Evolutionary conservation across 73 alveolate species (phyloP), one percentile per base, ranked within the genome.

Genomic region (Diophrys appendiculata): DNA sequence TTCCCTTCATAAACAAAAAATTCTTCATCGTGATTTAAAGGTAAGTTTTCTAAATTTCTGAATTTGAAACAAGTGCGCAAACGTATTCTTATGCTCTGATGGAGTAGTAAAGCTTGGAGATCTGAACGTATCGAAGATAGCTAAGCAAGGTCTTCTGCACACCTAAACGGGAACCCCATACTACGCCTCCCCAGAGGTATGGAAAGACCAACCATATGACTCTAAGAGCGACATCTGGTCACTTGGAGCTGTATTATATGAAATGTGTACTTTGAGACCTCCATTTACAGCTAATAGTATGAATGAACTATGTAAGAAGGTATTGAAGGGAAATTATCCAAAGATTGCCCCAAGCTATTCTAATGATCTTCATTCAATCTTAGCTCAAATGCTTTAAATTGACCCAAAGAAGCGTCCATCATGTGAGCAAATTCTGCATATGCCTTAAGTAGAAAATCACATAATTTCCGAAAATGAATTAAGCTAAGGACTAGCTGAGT

Each of bases 141-240:
- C 98, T 0, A 76, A 83, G 79, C 83, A 84, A 64, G 98, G 97
- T 24, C 72, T 93, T 35, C 93, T 92, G 0, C 90, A 72, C 77
- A 94, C 99, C 2, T 91, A 94, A 68, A 94, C 99, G n/a, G 97
- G 99, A 29, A 94, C 99, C 18, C 99, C 99, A 0, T 94, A 94
- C 79, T 94, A 94, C 90, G 97, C 99, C 0, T 78, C 94, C 65
- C 96, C 98, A 29, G 98, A 92, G 65, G 98, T 92, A 0, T 92
- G 96, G 98, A 84, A 82, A 65, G 97, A 93, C 78, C 83, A 88
- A 72, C 93, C 95, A 25, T 93, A 93, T 82, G 87, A 93, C 67
- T 64, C 54, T 78, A 88, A 76, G 64, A 83, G 94, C 56, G 98
- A 92, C 80, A 91, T 92, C 65, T 92, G 98, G 98, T 86, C 95